Base-by-base conservation (phyloP, 768 basidiomycete species). In the Amylocystis lapponica region DNA sequence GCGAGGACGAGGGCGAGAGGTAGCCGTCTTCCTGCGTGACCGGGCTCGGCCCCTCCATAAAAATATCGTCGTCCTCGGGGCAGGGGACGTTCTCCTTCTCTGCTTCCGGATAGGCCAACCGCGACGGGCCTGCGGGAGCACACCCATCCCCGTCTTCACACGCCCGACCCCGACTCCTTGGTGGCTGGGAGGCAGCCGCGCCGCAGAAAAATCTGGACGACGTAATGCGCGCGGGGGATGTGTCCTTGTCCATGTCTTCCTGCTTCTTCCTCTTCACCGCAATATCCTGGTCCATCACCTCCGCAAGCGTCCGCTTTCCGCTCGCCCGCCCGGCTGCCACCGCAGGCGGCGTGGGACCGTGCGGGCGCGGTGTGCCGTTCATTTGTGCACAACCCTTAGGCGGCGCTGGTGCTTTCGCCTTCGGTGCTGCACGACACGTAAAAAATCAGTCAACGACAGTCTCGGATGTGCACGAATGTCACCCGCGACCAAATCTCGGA, bases 21-120 rank as follows among this genome's bases (percentile, higher is more conserved):
- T 90, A 91, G 13, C 88, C 87, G 47, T 86, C 86, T 57, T 90
- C 88, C 63, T 87, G 87, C 55, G 71, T 68, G 13, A 86, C 77
- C 9, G 52, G 55, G 39, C 76, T 69, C 26, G 58, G 52, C 35
- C 47, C 54, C 20, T 69, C 59, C 44, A 65, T 59, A 39, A 67
- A 64, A 17, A 53, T 53, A 31, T 64, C 64, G 27, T 65, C 65
- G 29, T 65, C 62, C 50, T 40, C 65, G 13, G 55, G 53, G 40
- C 37, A 49, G 35, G 52, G 62, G 19, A 66, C 39, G 46, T 75
- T 77, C 55, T 78, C 72, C 55, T 74, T 78, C 32, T 72, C 62
- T 41, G 38, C 16, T 39, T 42, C 45, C 7, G 42, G 27, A 2
- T 21, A 35, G 8, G 21, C 53, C 54, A 58, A 35, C 7, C 59